phyloP scores from a whole-genome alignment of 306 rosid genomes.

The Astragalus glycyphyllos region DNA sequence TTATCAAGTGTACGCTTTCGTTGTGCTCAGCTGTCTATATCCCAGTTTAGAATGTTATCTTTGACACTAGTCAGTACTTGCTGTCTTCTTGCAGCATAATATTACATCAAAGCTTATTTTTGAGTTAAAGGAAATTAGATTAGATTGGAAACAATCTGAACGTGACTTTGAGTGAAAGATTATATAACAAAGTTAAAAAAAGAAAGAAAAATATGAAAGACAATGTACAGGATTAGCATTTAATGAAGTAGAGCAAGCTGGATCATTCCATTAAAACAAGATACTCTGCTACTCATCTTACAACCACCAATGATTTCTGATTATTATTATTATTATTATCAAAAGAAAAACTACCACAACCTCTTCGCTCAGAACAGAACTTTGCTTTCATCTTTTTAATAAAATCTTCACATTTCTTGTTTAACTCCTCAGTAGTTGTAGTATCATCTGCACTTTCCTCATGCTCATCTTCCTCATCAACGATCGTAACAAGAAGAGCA shows the following conservation, averaged over 20 bases:
- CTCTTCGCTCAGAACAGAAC: slow-evolving; percentile 59
- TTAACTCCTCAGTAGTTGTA: slow-evolving; percentile 61
- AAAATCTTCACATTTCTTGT: slow-evolving; percentile 82
- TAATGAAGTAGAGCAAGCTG: neutral
- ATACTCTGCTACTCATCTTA: slow-evolving; percentile 1
- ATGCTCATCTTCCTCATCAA: slow-evolving; percentile 15
- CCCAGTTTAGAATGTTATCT: neutral
- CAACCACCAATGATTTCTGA: slow-evolving; percentile 21
- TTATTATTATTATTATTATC: slow-evolving; percentile 8
- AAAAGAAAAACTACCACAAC: neutral
- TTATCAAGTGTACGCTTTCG: too few species aligned
- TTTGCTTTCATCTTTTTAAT: slow-evolving; percentile 68
- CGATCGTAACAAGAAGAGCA: too few species aligned
- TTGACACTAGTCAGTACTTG: neutral
- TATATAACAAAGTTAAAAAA: too few species aligned
- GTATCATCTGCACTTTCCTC: neutral
- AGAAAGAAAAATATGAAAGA: neutral
- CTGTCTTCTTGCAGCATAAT: neutral
- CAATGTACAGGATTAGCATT: neutral
- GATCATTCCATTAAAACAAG: neutral
- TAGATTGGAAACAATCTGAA: neutral
- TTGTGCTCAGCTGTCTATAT: too few species aligned
- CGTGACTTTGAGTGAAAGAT: neutral
- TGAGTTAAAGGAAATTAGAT: neutral
- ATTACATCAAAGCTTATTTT: neutral